Conservation (phyloP, 805 yeast species). For the Candida maltosa region DNA sequence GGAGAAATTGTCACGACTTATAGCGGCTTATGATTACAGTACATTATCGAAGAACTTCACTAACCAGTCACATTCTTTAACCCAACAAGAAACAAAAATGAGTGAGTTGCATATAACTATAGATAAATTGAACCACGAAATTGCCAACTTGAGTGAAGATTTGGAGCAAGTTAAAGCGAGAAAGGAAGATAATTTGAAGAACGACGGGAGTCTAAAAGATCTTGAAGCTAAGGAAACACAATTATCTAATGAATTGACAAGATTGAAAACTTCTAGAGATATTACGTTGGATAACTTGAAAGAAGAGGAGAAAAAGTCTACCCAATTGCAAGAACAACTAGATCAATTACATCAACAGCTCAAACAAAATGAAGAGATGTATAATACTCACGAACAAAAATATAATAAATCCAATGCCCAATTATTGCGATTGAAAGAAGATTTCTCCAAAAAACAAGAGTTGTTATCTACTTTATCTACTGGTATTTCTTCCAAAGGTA, state of each 20-base stretch:
- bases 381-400: constrained; percentile 40
- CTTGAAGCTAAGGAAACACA: constrained; percentile 57
- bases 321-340: constrained; percentile 29
- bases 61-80: constrained; percentile 41
- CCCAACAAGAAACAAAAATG: constrained; percentile 39
- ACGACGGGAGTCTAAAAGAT: constrained; percentile 58
- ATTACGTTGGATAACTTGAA: constrained; percentile 53
- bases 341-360: constrained; percentile 28
- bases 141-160: constrained; percentile 57
- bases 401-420: constrained; percentile 41
- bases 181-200: constrained; percentile 55
- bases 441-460: constrained; percentile 65
- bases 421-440: constrained; percentile 45
- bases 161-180: constrained; percentile 48
- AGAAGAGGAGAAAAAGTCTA: constrained; percentile 47
- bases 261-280: constrained; percentile 62
- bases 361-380: constrained; percentile 32
- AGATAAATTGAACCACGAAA: constrained; percentile 50
- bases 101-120: constrained; percentile 41
- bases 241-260: constrained; percentile 60
- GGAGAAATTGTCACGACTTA: constrained; percentile 69
- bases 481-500: constrained; percentile 84
- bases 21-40: constrained; percentile 73
- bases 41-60: constrained; percentile 37
- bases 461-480: constrained; percentile 77